phyloP scores from a whole-genome alignment of 2,329 filamentous ascomycete genomes.

The Colletotrichum horii region DNA sequence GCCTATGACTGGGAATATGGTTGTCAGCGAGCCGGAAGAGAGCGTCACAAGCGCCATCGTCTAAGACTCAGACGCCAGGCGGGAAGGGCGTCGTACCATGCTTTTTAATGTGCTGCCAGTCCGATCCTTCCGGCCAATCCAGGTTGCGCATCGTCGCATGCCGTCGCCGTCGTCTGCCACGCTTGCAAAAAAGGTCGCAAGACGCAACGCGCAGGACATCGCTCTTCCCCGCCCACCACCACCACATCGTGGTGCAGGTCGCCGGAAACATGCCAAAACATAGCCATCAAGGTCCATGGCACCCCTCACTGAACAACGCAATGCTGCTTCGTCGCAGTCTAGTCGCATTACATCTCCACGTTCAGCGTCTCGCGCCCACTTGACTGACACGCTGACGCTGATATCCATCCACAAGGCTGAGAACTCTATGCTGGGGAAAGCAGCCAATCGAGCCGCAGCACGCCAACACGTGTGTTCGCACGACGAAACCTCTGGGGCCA shows the following conservation, averaged over 20 bases:
- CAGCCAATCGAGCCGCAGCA: constrained; percentile 15
- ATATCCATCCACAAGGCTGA: constrained; percentile 16
- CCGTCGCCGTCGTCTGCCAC: neutral
- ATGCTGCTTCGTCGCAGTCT: neutral
- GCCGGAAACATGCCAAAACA: neutral
- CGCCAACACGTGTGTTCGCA: constrained; percentile 8
- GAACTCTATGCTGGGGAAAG: neutral
- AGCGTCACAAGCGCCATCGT: neutral
- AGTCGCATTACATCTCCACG: neutral
- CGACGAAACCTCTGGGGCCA: neutral
- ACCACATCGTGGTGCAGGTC: neutral
- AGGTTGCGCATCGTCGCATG: neutral
- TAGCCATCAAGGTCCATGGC: constrained; percentile 13
- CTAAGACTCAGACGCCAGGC: neutral
- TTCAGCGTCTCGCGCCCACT: neutral
- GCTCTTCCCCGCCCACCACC: neutral
- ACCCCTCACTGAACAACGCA: neutral
- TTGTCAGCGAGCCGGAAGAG: neutral
- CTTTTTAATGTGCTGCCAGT: neutral
- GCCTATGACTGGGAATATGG: neutral
- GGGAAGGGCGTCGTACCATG: neutral
- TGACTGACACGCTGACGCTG: constrained; percentile 2
- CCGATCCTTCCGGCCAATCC: neutral
- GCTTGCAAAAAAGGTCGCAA: neutral
- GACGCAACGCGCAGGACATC: neutral